Base-by-base conservation (phyloP, 2,329 filamentous ascomycete genomes). In the Rhinocladiella mackenziei region DNA sequence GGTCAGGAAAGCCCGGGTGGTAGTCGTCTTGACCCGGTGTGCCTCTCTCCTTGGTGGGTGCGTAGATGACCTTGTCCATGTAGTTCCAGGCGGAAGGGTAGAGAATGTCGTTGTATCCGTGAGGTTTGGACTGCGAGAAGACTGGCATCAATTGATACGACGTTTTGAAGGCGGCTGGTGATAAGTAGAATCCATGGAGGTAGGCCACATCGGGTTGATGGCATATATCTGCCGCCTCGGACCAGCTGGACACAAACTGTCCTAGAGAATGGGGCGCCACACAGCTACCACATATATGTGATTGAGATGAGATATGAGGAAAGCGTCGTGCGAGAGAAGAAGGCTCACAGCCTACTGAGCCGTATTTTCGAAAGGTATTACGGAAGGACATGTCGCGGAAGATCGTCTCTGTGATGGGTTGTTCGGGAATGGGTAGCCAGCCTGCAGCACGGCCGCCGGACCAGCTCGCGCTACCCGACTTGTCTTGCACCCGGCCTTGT, bases 141-240 rank as follows among this genome's bases (percentile, higher is more conserved):
- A 92, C 69, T 0, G 87, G 87, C 2, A 84, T 65, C 3, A 92
- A 71, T 14, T 81, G 72, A 49, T 78, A 75, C 1, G 83, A 75
- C 0, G 81, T 76, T 36, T 78, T 76, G 51, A 79, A 71, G 1
- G 76, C 71, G 5, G 83, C 76, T 0, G 83, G 77, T 0, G 77
- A 79, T 29, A 85, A 71, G 60, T 86, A 80, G 58, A 91, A 80
- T 30, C 85, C 83, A 56, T 91, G 86, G 1, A 91, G 71, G 49
- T 81, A 74, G 19, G 79, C 76, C 22, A 91, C 69, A 52, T 92
- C 87, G 1, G 87, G 83, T 58, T 92, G 86, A 48, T 84, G 77
- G 60, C 87, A 94, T 19, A 83, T 73, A 34, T 86, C 76, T 4
- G 80, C 74, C 4, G 83, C 78, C 6, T 73, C 60, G 1, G 73